phyloP scores from a whole-genome alignment of 257 asterid species.

The Gynochthodes officinalis region DNA sequence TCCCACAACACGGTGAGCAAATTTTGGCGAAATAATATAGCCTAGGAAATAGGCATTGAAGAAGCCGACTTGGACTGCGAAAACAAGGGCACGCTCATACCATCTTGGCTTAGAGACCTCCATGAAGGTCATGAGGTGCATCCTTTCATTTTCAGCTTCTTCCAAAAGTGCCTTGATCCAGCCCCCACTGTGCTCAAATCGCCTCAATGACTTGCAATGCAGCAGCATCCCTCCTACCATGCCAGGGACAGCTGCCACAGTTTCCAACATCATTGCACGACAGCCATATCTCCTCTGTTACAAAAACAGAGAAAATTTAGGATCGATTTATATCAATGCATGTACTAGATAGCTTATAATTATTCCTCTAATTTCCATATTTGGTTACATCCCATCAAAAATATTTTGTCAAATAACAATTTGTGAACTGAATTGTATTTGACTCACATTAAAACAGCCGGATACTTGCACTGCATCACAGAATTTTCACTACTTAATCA shows the following conservation, averaged over 20 bases:
- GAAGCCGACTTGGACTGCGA: conserved; percentile 71
- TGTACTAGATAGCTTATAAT: neutral
- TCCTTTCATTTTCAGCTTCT: conserved; percentile 72
- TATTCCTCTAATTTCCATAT: neutral
- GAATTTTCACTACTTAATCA: no score
- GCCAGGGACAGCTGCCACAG: conserved; percentile 76
- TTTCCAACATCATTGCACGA: conserved; percentile 73
- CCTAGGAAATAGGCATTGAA: conserved; percentile 67
- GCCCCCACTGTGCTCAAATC: conserved; percentile 68
- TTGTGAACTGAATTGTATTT: no score
- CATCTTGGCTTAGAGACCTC: conserved; percentile 61
- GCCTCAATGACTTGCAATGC: conserved; percentile 54
- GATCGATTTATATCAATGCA: neutral
- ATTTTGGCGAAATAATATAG: conserved; percentile 56
- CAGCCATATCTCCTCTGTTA: conserved; percentile 63
- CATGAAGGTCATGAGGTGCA: conserved; percentile 84
- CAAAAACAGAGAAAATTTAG: neutral
- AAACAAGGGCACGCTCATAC: conserved; percentile 65
- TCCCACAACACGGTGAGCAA: conserved; percentile 68
- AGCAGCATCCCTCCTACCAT: conserved; percentile 74
- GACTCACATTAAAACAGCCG: no score
- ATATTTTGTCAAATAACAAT: no score
- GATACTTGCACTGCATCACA: no score
- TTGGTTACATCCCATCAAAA: no score
- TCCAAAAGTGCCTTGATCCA: conserved; percentile 58